These are phyloP conservation scores for Plectosphaerella cucumerina DNA, from an alignment of 2,329 filamentous ascomycete species.

Conservation along the genomic window DNA sequence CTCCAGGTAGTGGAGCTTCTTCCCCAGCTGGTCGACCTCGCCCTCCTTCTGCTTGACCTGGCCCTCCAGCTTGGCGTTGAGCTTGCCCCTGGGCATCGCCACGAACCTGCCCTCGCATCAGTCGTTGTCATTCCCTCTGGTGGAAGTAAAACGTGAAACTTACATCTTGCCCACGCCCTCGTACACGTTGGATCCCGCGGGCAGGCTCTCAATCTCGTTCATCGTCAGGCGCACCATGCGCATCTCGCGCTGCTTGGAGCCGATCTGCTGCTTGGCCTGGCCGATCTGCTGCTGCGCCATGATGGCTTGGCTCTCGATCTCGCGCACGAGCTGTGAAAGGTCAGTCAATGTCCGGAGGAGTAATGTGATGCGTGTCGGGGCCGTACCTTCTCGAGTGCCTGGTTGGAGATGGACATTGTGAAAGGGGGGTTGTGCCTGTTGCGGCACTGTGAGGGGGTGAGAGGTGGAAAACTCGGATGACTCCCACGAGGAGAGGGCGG, in stretches of 20 bases:
- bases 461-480: constrained; percentile 22
- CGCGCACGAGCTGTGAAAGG: constrained; percentile 87
- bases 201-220: constrained; percentile 74
- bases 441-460: constrained; percentile 41
- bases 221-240: constrained; percentile 85
- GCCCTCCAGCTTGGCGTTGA: constrained; percentile 70
- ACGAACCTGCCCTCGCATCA: constrained; percentile 67
- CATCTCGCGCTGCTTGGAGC: constrained; percentile 80
- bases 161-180: constrained; percentile 98
- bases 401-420: constrained; percentile 88
- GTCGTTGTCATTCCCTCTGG: constrained; percentile 1
- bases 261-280: constrained; percentile 79
- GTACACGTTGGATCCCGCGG: constrained; percentile 75
- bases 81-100: constrained; percentile 64
- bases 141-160: constrained; percentile 23
- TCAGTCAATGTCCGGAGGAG: not conserved
- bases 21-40: constrained; percentile 77
- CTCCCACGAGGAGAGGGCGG: no score
- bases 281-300: constrained; percentile 89
- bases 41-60: constrained; percentile 72
- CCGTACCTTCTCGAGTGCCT: constrained; percentile 85
- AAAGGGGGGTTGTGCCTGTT: constrained; percentile 18
- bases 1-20: constrained; percentile 89
- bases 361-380: not conserved
- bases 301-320: constrained; percentile 87